Evolutionary conservation across 345 rosid genomes (phyloP).

Genomic region (Euphorbia peplus): DNA sequence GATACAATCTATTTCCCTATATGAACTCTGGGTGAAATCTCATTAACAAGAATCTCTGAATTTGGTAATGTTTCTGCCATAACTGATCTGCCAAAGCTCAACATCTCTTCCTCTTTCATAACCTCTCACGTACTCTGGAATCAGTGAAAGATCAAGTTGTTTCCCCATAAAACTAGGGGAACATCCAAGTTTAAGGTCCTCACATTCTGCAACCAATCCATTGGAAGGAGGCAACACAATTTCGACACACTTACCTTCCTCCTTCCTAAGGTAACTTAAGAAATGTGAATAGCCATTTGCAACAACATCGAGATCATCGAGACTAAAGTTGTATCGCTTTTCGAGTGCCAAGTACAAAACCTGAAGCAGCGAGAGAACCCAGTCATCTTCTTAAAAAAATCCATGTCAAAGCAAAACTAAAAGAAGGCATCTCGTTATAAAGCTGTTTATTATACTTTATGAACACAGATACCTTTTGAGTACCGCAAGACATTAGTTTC

Average conservation of each 20-base stretch:
- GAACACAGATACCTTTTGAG: slow-evolving; percentile 34
- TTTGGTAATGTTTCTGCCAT: not conserved
- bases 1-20: too few relatives aligned
- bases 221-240: not conserved
- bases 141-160: slow-evolving; percentile 43
- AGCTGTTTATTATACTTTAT: not conserved
- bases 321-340: slow-evolving; percentile 89
- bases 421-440: slow-evolving; percentile 5
- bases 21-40: not conserved
- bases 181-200: slow-evolving; percentile 14
- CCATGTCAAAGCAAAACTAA: too few relatives aligned
- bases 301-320: slow-evolving; percentile 60
- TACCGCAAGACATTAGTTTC: slow-evolving; percentile 45
- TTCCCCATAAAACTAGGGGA: slow-evolving; percentile 48
- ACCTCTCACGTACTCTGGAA: slow-evolving; percentile 53
- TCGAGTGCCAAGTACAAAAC: slow-evolving; percentile 79
- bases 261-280: slow-evolving; percentile 47
- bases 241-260: slow-evolving; percentile 37
- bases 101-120: slow-evolving; percentile 74
- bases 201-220: slow-evolving; percentile 26
- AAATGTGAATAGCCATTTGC: slow-evolving; percentile 82
- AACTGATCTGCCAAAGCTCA: slow-evolving; percentile 79
- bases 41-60: not conserved
- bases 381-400: not conserved
- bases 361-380: slow-evolving; percentile 26